Evolutionary conservation across 177 flowering plant genomes (phyloP), one percentile per base, ranked within the genome.

Genomic region (Vitis hybrid): DNA sequence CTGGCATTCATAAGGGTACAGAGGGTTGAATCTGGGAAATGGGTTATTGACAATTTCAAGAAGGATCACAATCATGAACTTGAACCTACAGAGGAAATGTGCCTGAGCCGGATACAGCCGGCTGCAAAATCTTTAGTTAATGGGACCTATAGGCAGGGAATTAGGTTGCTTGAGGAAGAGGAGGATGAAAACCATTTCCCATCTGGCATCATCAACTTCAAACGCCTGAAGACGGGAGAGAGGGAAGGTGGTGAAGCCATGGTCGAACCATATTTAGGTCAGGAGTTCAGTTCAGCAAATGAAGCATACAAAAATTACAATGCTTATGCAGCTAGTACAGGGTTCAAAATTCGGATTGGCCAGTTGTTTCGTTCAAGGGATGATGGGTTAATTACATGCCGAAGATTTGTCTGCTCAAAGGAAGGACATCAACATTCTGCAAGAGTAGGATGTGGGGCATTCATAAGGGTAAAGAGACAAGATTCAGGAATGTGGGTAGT

Each of bases 361-460:
- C 89, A 88, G 73, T 66, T 88, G 68, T 83, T 83, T 58, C 89
- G 91, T 7, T 88, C 89, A 3, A 88, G 82, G 70, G 63, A 70
- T 60, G 88, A 84, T 67, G 91, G 89, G 4, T 83, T 84, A 51
- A 82, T 88, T 67, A 77, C 87, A 46, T 83, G 89, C 10, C 52
- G 89, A 24, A 79, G 88, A 70, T 86, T 86, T 76, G 91, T 88
- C 49, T 88, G 91, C 77, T 88, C 89, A n/a, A 84, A 77, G 70
- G 89, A 88, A 80, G 89, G 89, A 10, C 80, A 79, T 77, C 88
- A 88, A 69, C 89, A 88, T 63, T 86, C 85, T 65, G 83, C 88
- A 59, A 83, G 88, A 72, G 75, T 88, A 15, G 91, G 89, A 27
- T 88, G 91, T 68, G 84, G 85, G 52, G 86, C 88, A 52, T 86